Base-by-base conservation (phyloP, 352 stramenopile genomes). In the Phytopythium aichiense region DNA sequence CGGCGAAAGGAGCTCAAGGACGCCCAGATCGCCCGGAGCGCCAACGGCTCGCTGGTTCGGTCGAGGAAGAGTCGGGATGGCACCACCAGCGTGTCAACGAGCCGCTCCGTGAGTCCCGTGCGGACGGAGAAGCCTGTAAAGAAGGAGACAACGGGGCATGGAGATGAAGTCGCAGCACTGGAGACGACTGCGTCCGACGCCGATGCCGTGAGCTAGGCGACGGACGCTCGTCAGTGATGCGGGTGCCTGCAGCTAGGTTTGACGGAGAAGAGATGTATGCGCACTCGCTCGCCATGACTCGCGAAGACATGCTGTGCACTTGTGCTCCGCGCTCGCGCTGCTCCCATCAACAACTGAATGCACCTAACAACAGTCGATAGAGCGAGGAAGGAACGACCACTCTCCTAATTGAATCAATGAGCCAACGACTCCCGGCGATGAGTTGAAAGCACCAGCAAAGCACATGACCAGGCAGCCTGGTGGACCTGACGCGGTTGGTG, bases 1-100 rank as follows among this genome's bases (percentile, higher is more conserved):
- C 59, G 67, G n/a, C 86, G 86, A 15, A 88, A 87, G 58, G 51
- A 79, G 25, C 60, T 92, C 28, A 73, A 79, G 56, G 76, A 91
- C 60, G 20, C 57, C 23, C 76, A 70, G 53, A 49, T 74, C 28
- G 52, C 51, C 4, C 46, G 22, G 51, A 57, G 51, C 25, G 22
- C 8, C 5, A 40, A 40, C 9, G 35, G 35, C 7, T 18, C 30
- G 53, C 53, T 25, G 16, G 37, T 15, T 3, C 56, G 37, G n/a
- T 49, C 40, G 23, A 57, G 62, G 37, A 66, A 46, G 61, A 69
- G 55, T 31, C 71, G 38, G 63, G 63, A 65, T 46, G 59, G 46
- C 65, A 76, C 30, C 55, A 60, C 30, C 33, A 78, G 67, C 42
- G 62, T 56, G 35, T 54, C 68, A 33, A 70, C 63, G 22, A 79